These are phyloP conservation scores for Rhododendron ferrugineum DNA, from an alignment of 148 eudicot genomes.

Conservation along the genomic window DNA sequence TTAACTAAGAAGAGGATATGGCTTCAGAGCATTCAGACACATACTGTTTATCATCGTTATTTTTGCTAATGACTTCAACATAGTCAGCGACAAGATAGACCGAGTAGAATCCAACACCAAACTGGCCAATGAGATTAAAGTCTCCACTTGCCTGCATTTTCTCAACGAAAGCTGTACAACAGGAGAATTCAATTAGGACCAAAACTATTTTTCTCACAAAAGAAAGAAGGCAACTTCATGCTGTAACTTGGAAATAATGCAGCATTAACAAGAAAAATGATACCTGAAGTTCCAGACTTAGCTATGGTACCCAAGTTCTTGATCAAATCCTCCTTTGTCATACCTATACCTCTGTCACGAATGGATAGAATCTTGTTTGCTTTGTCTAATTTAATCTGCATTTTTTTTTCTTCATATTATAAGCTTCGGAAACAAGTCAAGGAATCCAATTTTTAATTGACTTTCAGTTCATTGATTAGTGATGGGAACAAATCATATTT, in stretches of 20 bases:
- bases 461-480: neutral
- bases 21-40: conserved; percentile 6
- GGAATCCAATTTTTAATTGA: neutral
- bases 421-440: neutral
- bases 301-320: conserved; percentile 98
- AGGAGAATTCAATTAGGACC: neutral
- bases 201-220: no score
- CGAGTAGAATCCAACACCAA: conserved; percentile 98
- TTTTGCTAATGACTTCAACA: conserved; percentile 96
- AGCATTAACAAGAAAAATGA: neutral
- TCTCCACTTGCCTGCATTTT: conserved; percentile 99
- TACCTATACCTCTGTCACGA: conserved; percentile 94
- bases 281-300: conserved; percentile 99
- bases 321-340: conserved; percentile 96
- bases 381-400: conserved; percentile 90
- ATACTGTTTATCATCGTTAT: conserved; percentile 95
- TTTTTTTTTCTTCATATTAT: neutral
- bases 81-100: conserved; percentile 98
- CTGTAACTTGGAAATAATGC: neutral
- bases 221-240: neutral
- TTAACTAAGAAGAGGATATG: neutral
- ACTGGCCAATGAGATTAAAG: conserved; percentile 92
- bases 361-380: conserved; percentile 84
- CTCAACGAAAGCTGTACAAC: conserved; percentile 82
- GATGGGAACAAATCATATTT: neutral